Evolutionary conservation across 2,329 filamentous ascomycete genomes (phyloP).

Genomic region (Rutstroemia sydowiana): DNA sequence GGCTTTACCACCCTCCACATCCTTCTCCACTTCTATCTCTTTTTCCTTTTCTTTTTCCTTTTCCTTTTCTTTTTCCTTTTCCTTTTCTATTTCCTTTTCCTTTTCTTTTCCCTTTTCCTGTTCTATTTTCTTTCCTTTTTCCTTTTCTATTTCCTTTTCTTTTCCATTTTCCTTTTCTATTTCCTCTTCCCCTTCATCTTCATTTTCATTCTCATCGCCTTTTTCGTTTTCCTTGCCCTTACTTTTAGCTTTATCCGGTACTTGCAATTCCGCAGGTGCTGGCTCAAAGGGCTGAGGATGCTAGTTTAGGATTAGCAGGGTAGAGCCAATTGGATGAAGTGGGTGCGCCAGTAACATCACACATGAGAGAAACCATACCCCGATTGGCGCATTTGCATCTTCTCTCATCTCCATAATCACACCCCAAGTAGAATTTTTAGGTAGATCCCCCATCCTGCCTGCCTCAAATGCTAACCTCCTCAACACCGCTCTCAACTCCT

Average conservation of each 20-base stretch:
- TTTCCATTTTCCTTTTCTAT: too few relatives aligned
- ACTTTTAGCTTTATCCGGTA: neutral
- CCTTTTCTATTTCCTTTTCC: too few relatives aligned
- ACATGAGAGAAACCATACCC: slow-evolving; percentile 35
- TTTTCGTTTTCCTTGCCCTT: neutral
- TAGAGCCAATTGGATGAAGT: too few relatives aligned
- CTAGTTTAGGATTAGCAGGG: neutral
- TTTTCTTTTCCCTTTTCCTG: too few relatives aligned
- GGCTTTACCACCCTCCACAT: slow-evolving; percentile 26
- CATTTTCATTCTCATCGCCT: too few relatives aligned
- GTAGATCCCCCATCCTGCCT: slow-evolving; percentile 49
- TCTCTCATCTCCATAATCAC: slow-evolving; percentile 67
- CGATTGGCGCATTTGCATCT: slow-evolving; percentile 48
- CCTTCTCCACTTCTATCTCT: neutral
- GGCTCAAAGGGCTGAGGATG: neutral
- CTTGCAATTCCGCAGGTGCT: neutral
- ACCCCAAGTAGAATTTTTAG: slow-evolving; percentile 63
- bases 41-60: too few relatives aligned
- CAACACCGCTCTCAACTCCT: slow-evolving; percentile 64
- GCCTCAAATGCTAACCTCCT: slow-evolving; percentile 53
- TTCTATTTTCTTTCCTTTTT: too few relatives aligned
- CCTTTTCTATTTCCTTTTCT: too few relatives aligned
- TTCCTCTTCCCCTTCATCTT: too few relatives aligned
- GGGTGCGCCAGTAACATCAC: too few relatives aligned
- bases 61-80: too few relatives aligned